These are phyloP conservation scores for Mycena filopes DNA, from an alignment of 768 basidiomycete species.

Conservation along the genomic window DNA sequence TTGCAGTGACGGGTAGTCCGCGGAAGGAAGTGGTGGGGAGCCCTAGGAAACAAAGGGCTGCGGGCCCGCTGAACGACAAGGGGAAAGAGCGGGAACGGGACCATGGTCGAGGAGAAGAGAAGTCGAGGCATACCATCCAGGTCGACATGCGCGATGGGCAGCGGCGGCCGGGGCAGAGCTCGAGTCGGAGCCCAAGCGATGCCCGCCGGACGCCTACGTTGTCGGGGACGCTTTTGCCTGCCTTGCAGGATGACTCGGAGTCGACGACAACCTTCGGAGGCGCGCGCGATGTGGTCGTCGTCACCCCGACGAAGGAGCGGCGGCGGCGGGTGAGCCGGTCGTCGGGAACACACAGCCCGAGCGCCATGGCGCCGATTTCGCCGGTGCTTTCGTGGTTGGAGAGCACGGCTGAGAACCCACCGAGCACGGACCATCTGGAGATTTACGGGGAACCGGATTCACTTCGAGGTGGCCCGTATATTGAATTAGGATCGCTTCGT, in stretches of 20 bases:
- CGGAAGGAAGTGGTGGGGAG: conserved; percentile 25
- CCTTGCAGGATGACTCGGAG: conserved; percentile 1
- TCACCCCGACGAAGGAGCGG: conserved; percentile 16
- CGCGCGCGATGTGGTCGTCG: not conserved
- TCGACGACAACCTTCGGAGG: not conserved
- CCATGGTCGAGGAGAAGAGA: not conserved
- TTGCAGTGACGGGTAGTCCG: not conserved
- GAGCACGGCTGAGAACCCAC: conserved; percentile 14
- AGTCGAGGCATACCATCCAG: conserved; percentile 91
- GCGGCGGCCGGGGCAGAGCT: conserved; percentile 14
- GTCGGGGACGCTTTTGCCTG: not conserved
- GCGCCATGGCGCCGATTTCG: not conserved
- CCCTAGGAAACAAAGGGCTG: conserved; percentile 21
- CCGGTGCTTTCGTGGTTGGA: conserved; percentile 23
- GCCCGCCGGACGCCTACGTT: conserved; percentile 8
- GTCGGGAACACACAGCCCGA: conserved; percentile 9
- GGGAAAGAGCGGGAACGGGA: conserved; percentile 27
- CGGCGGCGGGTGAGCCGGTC: conserved; percentile 12
- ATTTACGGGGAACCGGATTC: not conserved
- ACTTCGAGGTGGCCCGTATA: not conserved
- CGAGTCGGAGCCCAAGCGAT: conserved; percentile 13
- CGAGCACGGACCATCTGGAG: not conserved
- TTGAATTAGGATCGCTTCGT: no score
- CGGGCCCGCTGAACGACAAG: conserved; percentile 10
- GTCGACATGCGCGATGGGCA: conserved; percentile 64